phyloP scores from a whole-genome alignment of 345 rosid genomes.

The Adansonia digitata region DNA sequence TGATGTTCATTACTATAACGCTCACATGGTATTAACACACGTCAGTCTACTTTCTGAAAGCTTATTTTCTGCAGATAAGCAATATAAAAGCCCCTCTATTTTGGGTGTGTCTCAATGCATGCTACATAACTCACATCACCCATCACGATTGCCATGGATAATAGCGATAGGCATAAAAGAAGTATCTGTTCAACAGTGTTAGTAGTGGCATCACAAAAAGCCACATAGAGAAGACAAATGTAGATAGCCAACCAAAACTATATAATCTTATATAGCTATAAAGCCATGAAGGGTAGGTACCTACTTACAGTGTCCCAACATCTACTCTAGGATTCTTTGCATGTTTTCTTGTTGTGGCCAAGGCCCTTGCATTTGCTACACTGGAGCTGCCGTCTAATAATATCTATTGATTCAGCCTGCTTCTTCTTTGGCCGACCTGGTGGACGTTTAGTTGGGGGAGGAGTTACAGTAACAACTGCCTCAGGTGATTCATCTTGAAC shows the following conservation, averaged over 20 bases:
- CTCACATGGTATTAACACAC: too few species aligned
- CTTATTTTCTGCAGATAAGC: too few species aligned
- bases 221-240: neutral
- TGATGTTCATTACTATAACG: neutral
- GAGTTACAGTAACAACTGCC: slow-evolving; percentile 50
- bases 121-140: neutral
- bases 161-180: neutral
- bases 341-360: slow-evolving; percentile 93
- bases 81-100: neutral
- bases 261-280: slow-evolving; percentile 10
- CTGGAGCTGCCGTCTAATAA: slow-evolving; percentile 78
- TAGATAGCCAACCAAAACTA: slow-evolving; percentile 7
- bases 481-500: slow-evolving; percentile 36
- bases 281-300: slow-evolving; percentile 17
- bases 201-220: neutral
- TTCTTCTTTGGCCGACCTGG: slow-evolving; percentile 82
- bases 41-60: neutral
- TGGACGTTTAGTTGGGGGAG: slow-evolving; percentile 81
- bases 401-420: slow-evolving; percentile 53
- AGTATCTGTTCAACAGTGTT: neutral
- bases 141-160: neutral
- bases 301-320: slow-evolving; percentile 24
- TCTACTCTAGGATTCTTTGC: slow-evolving; percentile 48
- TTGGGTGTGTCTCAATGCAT: neutral
- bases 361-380: slow-evolving; percentile 98